Base-by-base conservation (phyloP, 2,329 filamentous ascomycete species). In the Penicillium sp. region DNA sequence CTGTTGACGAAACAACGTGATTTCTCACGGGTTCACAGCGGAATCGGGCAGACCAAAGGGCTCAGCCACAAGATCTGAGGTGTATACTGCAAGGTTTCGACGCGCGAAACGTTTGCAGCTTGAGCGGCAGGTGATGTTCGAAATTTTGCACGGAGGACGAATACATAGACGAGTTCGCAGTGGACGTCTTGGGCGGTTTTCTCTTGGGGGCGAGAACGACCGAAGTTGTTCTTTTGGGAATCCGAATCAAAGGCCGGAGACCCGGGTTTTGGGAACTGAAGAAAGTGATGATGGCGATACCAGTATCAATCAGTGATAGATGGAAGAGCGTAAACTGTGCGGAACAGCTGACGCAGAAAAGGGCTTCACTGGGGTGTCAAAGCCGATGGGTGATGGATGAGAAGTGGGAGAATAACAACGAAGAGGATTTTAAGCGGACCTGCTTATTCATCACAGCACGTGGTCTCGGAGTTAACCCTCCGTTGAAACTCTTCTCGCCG, bases 81-180 rank as follows among this genome's bases (percentile, higher is more conserved):
- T 91, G 85, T 76, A 85, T 85, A 81, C 88, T 92, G 88, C 89
- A 90, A 82, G 86, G 89, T 86, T 89, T 95, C 83, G 89, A 87
- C 86, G 86, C 83, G 88, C 90, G 90, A 89, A 95, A 95, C 84
- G 87, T 82, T 85, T 92, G 90, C 89, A 95, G 90, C 89, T 90
- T 90, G 82, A 90, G 85, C 82, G 90, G 90, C 84, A 87, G 86
- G 80, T 87, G 86, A 87, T 92, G 87, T 89, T 87, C 89, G 86
- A 90, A 91, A 86, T 90, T 86, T 88, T 89, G 85, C 85, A 84
- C 84, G 86, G 88, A 88, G 89, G 90, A 88, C 90, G 91, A 91
- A 96, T 95, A 95, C 91, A 95, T 95, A 95, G 89, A 95, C 90
- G 88, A 79, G 64, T 71, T 68, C 65, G 69, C 72, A 59, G 62